These are phyloP conservation scores for Colletotrichum sp. DNA, from an alignment of 2,329 filamentous ascomycete species.

Conservation along the genomic window DNA sequence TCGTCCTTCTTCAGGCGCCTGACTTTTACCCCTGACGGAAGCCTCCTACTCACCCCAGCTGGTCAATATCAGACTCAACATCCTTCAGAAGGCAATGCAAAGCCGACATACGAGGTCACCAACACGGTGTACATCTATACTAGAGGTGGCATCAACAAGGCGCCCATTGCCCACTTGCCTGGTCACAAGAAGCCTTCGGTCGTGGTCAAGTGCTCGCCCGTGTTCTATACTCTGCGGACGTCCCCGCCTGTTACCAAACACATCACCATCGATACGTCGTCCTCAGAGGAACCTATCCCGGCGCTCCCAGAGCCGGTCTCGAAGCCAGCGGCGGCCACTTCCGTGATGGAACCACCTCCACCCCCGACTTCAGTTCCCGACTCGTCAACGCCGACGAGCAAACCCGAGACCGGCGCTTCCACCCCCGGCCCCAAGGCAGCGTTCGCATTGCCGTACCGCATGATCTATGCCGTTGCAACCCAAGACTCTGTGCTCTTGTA, in stretches of 20 bases:
- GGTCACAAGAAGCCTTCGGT: slow-evolving; percentile 99
- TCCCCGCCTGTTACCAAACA: slow-evolving; percentile 74
- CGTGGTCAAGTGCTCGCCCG: slow-evolving; percentile 90
- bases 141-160: slow-evolving; percentile 93
- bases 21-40: slow-evolving; percentile 94
- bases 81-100: slow-evolving; percentile 67
- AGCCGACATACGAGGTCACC: slow-evolving; percentile 82
- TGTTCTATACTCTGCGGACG: slow-evolving; percentile 83
- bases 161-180: slow-evolving; percentile 91
- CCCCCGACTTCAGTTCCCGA: slow-evolving; percentile 56
- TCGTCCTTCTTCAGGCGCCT: slow-evolving; percentile 96
- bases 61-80: slow-evolving; percentile 91
- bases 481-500: slow-evolving; percentile 95
- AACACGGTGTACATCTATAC: slow-evolving; percentile 99
- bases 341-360: slow-evolving; percentile 85
- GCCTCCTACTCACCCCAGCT: slow-evolving; percentile 89
- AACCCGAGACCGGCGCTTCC: slow-evolving; percentile 49
- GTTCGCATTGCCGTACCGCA: slow-evolving; percentile 88
- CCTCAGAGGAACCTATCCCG: slow-evolving; percentile 81
- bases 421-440: slow-evolving; percentile 69
- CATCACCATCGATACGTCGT: slow-evolving; percentile 94
- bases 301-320: slow-evolving; percentile 83
- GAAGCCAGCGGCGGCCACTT: slow-evolving; percentile 59
- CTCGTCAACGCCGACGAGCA: slow-evolving; percentile 37
- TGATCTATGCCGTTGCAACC: slow-evolving; percentile 96